Conservation (phyloP, 2,329 filamentous ascomycete genomes). For the Teratosphaeria destructans region DNA sequence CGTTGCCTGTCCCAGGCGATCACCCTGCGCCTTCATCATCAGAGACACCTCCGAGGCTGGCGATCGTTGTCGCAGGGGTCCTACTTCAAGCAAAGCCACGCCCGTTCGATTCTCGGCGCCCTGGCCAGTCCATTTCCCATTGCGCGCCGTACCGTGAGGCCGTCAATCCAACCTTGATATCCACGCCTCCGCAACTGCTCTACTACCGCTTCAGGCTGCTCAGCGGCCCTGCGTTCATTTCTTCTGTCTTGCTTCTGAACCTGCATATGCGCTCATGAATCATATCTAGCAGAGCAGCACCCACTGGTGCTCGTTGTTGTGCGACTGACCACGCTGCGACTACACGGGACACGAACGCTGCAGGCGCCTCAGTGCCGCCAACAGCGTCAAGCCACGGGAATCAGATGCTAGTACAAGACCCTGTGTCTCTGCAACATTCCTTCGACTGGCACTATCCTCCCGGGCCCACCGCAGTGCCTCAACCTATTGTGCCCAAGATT, state of each 20-base stretch:
- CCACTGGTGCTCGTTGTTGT: slow-evolving; percentile 1
- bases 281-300: background rate
- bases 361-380: slow-evolving; percentile 11
- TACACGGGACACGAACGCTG: slow-evolving; percentile 6
- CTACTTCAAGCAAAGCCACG: slow-evolving; percentile 1
- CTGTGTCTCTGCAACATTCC: background rate
- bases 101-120: slow-evolving; percentile 1
- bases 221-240: slow-evolving; percentile 3
- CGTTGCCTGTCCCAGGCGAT: background rate
- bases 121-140: background rate
- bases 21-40: background rate
- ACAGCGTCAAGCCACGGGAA: slow-evolving; percentile 17
- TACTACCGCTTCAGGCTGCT: slow-evolving; percentile 1
- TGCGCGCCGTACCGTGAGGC: slow-evolving; percentile 5
- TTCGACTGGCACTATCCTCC: background rate
- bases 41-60: slow-evolving; percentile 1
- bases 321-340: slow-evolving; percentile 5
- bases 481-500: slow-evolving; percentile 4
- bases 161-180: slow-evolving; percentile 6
- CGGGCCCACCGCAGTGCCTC: slow-evolving; percentile 1
- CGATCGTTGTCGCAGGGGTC: slow-evolving; percentile 4
- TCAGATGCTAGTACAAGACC: background rate
- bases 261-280: slow-evolving; percentile 4
- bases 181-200: slow-evolving; percentile 7
- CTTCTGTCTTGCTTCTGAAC: background rate